Conservation (phyloP, 495 filamentous ascomycete species). For the Hyaloscypha variabilis region DNA sequence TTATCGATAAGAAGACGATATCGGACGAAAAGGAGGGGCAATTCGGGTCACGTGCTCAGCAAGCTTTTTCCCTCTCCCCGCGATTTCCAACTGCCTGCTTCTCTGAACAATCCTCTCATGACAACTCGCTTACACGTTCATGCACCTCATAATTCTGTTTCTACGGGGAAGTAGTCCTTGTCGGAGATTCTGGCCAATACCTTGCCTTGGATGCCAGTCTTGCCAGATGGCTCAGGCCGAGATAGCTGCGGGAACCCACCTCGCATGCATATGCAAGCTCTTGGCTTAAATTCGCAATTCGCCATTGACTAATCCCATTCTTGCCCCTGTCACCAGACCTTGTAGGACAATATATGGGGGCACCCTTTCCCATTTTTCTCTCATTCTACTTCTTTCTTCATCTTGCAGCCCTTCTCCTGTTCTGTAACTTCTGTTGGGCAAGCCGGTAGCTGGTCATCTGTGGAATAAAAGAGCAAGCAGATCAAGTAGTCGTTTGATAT, state of each 20-base stretch:
- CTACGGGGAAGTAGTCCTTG: not conserved
- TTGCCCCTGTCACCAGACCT: not conserved
- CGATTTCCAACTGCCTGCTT: not conserved
- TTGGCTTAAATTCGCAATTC: conserved; percentile 6
- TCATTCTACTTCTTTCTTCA: not conserved
- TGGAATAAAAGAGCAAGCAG: not conserved
- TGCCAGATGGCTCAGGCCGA: not conserved
- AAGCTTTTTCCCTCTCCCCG: no score
- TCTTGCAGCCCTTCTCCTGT: not conserved
- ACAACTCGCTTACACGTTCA: not conserved
- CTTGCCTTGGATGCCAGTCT: no score
- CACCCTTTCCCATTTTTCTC: not conserved
- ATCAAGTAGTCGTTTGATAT: not conserved
- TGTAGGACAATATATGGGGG: not conserved
- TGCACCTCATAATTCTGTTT: not conserved
- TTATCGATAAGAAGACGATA: not conserved
- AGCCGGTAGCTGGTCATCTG: not conserved
- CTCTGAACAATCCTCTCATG: not conserved
- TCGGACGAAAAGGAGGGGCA: not conserved
- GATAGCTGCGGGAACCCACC: not conserved
- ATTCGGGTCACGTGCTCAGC: not conserved
- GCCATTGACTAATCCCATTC: not conserved
- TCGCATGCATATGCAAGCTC: not conserved
- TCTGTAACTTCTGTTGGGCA: no score
- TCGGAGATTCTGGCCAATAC: no score